Conservation (phyloP, 495 filamentous ascomycete species). For the Penicillium odoratum region DNA sequence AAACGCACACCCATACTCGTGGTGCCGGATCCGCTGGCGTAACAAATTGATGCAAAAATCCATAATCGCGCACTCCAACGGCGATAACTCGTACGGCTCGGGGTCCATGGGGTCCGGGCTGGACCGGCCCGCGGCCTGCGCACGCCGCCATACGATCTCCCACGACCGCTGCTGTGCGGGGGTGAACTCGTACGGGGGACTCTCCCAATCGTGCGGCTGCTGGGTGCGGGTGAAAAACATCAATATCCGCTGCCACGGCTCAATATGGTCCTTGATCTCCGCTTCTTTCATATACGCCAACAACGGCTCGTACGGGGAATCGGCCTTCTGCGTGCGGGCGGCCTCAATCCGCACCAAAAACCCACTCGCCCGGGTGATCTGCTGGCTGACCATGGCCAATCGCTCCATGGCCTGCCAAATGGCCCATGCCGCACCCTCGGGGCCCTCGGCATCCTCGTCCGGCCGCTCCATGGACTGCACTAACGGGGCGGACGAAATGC, state of each 20-base stretch:
- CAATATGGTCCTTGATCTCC: not conserved
- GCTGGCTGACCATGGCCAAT: not conserved
- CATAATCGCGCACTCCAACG: not conserved
- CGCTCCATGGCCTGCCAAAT: not conserved
- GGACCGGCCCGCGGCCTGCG: not conserved
- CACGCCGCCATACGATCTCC: not conserved
- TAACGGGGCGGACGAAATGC: not conserved
- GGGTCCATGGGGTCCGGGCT: not conserved
- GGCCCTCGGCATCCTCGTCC: not conserved
- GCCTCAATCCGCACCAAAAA: not conserved
- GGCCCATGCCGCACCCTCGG: not conserved
- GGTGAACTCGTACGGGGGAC: not conserved
- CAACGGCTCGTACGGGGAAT: not conserved
- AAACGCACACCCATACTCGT: not conserved
- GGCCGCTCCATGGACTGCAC: not conserved
- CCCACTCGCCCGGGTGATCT: not conserved
- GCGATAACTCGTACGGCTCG: not conserved
- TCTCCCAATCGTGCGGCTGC: not conserved
- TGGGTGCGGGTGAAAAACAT: not conserved
- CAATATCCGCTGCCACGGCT: not conserved
- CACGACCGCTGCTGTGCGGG: not conserved
- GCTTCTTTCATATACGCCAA: not conserved
- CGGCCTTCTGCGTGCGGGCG: not conserved
- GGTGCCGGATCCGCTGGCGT: not conserved
- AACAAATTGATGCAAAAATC: not conserved